phyloP scores from a whole-genome alignment of 2,329 filamentous ascomycete species.

The Dothidotthia symphoricarpi region DNA sequence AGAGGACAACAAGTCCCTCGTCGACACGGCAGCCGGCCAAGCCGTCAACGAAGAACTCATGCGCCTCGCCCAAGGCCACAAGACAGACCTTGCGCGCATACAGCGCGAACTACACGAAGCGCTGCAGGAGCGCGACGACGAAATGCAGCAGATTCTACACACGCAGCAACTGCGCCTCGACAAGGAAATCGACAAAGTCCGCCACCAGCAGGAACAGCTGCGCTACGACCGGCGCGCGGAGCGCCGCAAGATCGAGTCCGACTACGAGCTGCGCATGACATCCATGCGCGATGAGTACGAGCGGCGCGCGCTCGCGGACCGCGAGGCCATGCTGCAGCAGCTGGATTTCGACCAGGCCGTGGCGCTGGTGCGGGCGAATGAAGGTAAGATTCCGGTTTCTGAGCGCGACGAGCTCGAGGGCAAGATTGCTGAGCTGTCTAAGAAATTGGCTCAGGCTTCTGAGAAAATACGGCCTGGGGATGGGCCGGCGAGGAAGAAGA shows the following conservation, averaged over 20 bases:
- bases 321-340: conserved; percentile 1
- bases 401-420: conserved; percentile 1
- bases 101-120: neutral
- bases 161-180: neutral
- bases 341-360: conserved; percentile 1
- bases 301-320: neutral
- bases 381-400: conserved; percentile 1
- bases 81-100: neutral
- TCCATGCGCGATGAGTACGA: neutral
- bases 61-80: neutral
- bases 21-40: conserved; percentile 17
- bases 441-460: neutral
- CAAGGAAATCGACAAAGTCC: neutral
- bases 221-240: neutral
- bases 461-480: neutral
- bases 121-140: neutral
- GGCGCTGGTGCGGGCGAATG: neutral
- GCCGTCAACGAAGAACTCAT: conserved; percentile 13
- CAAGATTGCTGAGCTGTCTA: conserved; percentile 1
- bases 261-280: neutral
- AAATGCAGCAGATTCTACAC: neutral
- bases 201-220: neutral
- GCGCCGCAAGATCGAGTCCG: neutral
- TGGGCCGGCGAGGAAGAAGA: too few species aligned
- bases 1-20: conserved; percentile 16